These are phyloP conservation scores for Phytophthora hybrid DNA, from an alignment of 352 stramenopile species.

Conservation along the genomic window DNA sequence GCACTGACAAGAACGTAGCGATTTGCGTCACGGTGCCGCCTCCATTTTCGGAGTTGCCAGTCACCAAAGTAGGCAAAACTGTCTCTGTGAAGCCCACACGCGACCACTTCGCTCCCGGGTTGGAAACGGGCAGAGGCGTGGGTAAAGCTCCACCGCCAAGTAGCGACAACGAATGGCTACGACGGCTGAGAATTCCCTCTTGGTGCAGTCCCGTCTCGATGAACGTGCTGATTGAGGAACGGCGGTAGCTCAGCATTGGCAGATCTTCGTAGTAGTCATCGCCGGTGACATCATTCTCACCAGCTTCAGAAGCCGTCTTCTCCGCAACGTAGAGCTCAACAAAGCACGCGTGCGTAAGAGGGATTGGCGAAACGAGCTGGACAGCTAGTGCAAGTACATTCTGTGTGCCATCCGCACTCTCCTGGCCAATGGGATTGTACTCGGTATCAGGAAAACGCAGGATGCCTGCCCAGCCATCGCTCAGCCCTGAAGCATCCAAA, in stretches of 20 bases:
- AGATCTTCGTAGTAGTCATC: constrained; percentile 68
- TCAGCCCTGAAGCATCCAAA: constrained; percentile 50
- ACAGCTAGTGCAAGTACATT: constrained; percentile 83
- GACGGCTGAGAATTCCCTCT: constrained; percentile 65
- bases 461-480: constrained; percentile 75
- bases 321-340: constrained; percentile 82
- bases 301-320: constrained; percentile 42
- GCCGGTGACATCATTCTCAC: constrained; percentile 58
- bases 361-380: constrained; percentile 68
- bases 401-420: constrained; percentile 65
- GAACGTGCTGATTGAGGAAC: constrained; percentile 76
- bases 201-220: constrained; percentile 77
- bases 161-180: constrained; percentile 58
- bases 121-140: constrained; percentile 42
- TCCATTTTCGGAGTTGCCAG: constrained; percentile 36
- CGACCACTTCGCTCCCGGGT: constrained; percentile 57
- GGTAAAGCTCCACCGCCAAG: constrained; percentile 33
- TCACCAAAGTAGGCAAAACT: constrained; percentile 69
- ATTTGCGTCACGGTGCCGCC: constrained; percentile 51
- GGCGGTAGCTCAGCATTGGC: constrained; percentile 53
- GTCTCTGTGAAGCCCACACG: constrained; percentile 84
- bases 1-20: constrained; percentile 79
- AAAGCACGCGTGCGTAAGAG: constrained; percentile 77
- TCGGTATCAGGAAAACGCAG: constrained; percentile 79
- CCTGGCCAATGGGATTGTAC: constrained; percentile 69